These are phyloP conservation scores for Phyllosticta paracitricarpa DNA, from an alignment of 2,329 filamentous ascomycete genomes.

Conservation along the genomic window DNA sequence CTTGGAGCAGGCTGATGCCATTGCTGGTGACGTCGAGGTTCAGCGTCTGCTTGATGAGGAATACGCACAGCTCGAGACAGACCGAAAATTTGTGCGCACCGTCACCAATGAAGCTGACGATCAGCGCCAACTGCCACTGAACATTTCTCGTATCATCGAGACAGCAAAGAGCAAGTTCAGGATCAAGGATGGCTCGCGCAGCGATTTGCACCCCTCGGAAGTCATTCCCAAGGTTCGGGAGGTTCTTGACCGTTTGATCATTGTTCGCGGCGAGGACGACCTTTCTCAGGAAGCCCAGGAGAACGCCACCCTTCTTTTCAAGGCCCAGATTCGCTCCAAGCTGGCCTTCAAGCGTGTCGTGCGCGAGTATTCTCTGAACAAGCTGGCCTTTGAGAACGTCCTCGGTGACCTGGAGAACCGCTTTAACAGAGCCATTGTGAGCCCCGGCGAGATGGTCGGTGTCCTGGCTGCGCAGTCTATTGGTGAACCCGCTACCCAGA, in stretches of 20 bases:
- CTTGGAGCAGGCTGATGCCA: conserved; percentile 77
- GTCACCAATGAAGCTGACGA: conserved; percentile 61
- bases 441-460: conserved; percentile 96
- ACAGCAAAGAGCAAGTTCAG: conserved; percentile 85
- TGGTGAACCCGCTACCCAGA: conserved; percentile 96
- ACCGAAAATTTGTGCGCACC: conserved; percentile 63
- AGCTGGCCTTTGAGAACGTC: conserved; percentile 84
- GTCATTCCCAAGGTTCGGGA: conserved; percentile 71
- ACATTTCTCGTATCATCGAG: conserved; percentile 82
- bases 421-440: conserved; percentile 77
- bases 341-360: conserved; percentile 91
- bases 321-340: conserved; percentile 78
- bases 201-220: conserved; percentile 79
- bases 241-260: conserved; percentile 65
- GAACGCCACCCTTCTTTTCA: conserved; percentile 85
- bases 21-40: conserved; percentile 76
- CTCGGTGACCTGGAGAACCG: conserved; percentile 82
- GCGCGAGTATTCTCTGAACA: conserved; percentile 74
- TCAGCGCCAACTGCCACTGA: conserved; percentile 87
- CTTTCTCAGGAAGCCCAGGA: conserved; percentile 79
- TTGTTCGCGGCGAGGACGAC: conserved; percentile 75
- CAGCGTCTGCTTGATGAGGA: conserved; percentile 83
- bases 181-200: conserved; percentile 74
- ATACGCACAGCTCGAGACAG: conserved; percentile 66
- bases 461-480: conserved; percentile 97